Base-by-base conservation (phyloP, 1,284 basidiomycete genomes). In the Ganoderma leucocontextum region DNA sequence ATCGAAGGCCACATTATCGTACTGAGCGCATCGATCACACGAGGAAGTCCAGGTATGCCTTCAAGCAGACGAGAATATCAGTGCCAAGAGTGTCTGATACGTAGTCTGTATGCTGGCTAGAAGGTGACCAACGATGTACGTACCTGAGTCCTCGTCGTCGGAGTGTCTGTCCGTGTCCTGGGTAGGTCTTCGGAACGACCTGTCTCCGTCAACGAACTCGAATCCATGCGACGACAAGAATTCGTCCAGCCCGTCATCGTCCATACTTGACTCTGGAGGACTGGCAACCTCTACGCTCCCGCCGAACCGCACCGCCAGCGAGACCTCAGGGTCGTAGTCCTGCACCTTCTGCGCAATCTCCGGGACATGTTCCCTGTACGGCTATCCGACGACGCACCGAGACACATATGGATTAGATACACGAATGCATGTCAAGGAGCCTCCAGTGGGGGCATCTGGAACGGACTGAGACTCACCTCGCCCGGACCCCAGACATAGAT, bases 1-100 rank as follows among this genome's bases (percentile, higher is more conserved):
- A 95, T 89, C 0, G 90, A 90, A 4, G 93, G 91, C 93, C 93
- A 95, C 90, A 95, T 93, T 73, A 95, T 89, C 0, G 92, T 93
- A 77, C 92, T 91, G 49, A 95, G 80, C 9, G 93, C 91, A 75
- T 94, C 92, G 19, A 92, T 73, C 13, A 94, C 88, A 33, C 93
- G 87, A 47, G 87, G 85, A 33, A 93, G 82, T 9, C 88, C 85
- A 19, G 86, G 87, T 52, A 90, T 84, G 33, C 82, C 90, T 90
- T 67, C 60, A 63, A 19, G 19, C 38, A 42, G 29, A 49, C 22
- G n/a, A 19, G 42, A 64, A 53, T 60, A 12, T 35, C 49, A 19
- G 33, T 63, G 66, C 10, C 10, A 49, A 15, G 33, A 8, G 6
- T 36, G 8, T 38, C n/a, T 19, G 33, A 38, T 58, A 6, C 17